A percentile compares a stretch with the other conserved stretches of the same genome.
These are phyloP conservation scores for Pyrrhoderma lamaoense DNA, from an alignment of 1,284 basidiomycete genomes.

Conservation along the genomic window DNA sequence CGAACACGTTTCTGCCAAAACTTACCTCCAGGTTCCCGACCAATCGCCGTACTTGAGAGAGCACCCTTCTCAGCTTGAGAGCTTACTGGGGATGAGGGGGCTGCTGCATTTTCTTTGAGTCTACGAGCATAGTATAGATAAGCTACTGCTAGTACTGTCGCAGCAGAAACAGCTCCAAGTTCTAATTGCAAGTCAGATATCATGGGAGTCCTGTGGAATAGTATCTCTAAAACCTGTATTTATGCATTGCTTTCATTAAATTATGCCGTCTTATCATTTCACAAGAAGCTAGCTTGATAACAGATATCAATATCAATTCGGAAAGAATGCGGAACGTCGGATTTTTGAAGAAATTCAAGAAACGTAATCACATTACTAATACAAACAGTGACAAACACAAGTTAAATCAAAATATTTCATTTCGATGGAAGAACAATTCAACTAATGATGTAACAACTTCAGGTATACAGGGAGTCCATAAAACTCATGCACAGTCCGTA, in stretches of 20 bases:
- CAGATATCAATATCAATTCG: background rate
- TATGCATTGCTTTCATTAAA: background rate
- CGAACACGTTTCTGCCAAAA: background rate
- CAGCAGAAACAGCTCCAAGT: background rate
- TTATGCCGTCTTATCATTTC: background rate
- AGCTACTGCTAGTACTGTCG: background rate
- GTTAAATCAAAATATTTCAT: background rate
- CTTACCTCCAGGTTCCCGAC: conserved; percentile 5
- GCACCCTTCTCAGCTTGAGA: background rate
- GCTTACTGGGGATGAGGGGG: background rate
- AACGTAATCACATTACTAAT: background rate
- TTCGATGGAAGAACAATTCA: background rate
- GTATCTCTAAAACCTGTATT: background rate
- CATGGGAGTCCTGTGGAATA: background rate
- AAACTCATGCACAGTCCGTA: conserved; percentile 4
- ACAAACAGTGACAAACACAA: background rate
- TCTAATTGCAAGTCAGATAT: background rate
- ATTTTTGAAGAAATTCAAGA: no score
- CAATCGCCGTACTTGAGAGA: background rate
- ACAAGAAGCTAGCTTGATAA: background rate
- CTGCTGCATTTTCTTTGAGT: background rate
- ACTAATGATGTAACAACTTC: conserved; percentile 2
- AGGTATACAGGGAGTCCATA: conserved; percentile 11
- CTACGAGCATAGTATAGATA: background rate
- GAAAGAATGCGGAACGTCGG: background rate